Evolutionary conservation across 345 rosid species (phyloP).

Genomic region (Boechera divaricarpa): DNA sequence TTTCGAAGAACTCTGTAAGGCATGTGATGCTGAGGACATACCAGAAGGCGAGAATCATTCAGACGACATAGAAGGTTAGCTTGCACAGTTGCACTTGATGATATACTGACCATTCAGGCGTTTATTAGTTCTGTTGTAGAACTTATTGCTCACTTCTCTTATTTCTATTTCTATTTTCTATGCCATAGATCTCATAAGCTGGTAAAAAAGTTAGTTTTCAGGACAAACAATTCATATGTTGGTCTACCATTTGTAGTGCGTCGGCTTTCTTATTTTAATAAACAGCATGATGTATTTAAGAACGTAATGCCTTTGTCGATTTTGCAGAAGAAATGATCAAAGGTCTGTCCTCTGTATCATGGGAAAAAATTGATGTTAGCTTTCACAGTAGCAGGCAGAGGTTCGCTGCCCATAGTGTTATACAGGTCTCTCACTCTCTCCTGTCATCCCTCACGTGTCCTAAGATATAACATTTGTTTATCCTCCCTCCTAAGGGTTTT

Average conservation of each 20-base stretch:
- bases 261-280: conserved; percentile 19
- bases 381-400: conserved; percentile 83
- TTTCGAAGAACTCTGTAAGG: conserved; percentile 85
- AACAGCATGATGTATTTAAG: conserved; percentile 3
- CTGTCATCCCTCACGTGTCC: neutral
- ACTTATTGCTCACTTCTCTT: conserved; percentile 7
- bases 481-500: conserved; percentile 17
- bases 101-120: neutral
- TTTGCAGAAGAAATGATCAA: conserved; percentile 80
- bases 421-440: conserved; percentile 72
- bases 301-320: conserved; percentile 2
- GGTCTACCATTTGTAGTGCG: conserved; percentile 16
- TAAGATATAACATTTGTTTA: conserved; percentile 18
- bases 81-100: conserved; percentile 13
- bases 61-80: conserved; percentile 83
- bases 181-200: conserved; percentile 20
- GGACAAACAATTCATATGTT: conserved; percentile 3
- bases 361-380: conserved; percentile 98
- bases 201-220: conserved; percentile 11
- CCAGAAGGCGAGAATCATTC: conserved; percentile 50
- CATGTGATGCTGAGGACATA: conserved; percentile 56
- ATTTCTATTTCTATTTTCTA: neutral
- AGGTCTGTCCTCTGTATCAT: conserved; percentile 81
- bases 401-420: conserved; percentile 92
- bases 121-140: conserved; percentile 6